phyloP scores from a whole-genome alignment of 345 rosid species.

The Lepidium didymum region DNA sequence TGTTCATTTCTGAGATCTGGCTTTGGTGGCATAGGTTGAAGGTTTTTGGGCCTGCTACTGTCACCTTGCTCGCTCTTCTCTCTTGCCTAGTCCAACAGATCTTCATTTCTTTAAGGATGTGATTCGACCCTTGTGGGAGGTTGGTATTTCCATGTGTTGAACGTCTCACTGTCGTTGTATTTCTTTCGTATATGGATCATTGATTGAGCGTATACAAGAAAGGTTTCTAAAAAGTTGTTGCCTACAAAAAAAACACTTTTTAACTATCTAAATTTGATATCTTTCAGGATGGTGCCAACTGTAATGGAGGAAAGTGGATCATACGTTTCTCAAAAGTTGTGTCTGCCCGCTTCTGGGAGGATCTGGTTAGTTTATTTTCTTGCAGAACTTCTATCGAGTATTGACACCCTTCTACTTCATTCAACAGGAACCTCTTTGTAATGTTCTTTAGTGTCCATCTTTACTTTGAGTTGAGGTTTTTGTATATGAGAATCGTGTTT shows the following conservation, averaged over 20 bases:
- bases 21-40: slow-evolving; percentile 53
- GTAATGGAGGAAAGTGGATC: slow-evolving; percentile 98
- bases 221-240: background rate
- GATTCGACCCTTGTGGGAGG: slow-evolving; percentile 96
- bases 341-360: slow-evolving; percentile 98
- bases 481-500: background rate
- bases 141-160: slow-evolving; percentile 3
- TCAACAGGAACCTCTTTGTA: background rate
- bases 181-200: background rate
- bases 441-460: background rate
- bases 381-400: background rate
- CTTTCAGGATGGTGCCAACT: slow-evolving; percentile 79
- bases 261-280: background rate
- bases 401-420: background rate
- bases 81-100: slow-evolving; percentile 84
- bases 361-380: slow-evolving; percentile 56
- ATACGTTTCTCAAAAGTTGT: slow-evolving; percentile 87
- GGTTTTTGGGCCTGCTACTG: slow-evolving; percentile 90
- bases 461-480: background rate
- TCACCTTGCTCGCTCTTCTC: slow-evolving; percentile 84
- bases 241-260: background rate
- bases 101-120: slow-evolving; percentile 93
- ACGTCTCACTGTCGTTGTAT: background rate
- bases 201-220: background rate
- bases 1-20: slow-evolving; percentile 15